Evolutionary conservation across 2,329 filamentous ascomycete genomes (phyloP).

Genomic region (Arthrinium phaeospermum): DNA sequence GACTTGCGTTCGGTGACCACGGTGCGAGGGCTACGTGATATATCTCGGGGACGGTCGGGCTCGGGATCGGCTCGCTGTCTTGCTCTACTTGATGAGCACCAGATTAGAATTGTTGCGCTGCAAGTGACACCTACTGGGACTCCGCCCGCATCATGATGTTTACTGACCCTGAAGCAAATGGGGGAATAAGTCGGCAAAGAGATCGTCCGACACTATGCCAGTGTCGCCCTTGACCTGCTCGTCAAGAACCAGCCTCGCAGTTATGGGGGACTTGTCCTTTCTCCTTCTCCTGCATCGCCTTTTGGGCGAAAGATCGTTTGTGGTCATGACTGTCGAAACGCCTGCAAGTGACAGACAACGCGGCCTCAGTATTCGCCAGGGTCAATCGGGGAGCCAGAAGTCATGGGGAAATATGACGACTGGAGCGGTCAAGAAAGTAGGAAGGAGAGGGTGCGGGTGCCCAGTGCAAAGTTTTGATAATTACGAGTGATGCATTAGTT

Average conservation of each 20-base stretch:
- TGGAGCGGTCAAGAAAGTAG: neutral
- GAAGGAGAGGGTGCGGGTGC: neutral
- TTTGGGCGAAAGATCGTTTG: neutral
- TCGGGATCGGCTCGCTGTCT: slow-evolving; percentile 37
- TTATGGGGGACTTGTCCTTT: slow-evolving; percentile 75
- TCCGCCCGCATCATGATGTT: slow-evolving; percentile 23
- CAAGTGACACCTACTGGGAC: neutral
- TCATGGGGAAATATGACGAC: neutral
- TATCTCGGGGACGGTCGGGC: slow-evolving; percentile 43
- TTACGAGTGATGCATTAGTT: neutral
- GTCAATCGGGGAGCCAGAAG: neutral
- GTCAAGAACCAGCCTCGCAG: slow-evolving; percentile 83
- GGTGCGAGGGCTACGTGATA: slow-evolving; percentile 76
- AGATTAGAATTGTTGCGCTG: neutral
- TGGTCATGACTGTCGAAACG: neutral
- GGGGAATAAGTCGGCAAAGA: slow-evolving; percentile 83
- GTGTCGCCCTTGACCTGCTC: slow-evolving; percentile 84
- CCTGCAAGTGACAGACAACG: neutral
- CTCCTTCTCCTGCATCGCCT: slow-evolving; percentile 54
- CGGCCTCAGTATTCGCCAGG: neutral
- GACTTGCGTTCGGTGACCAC: slow-evolving; percentile 65
- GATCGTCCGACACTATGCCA: slow-evolving; percentile 84
- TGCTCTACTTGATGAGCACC: slow-evolving; percentile 30
- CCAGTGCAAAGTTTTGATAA: neutral
- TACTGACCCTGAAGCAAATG: slow-evolving; percentile 59